phyloP scores from a whole-genome alignment of 1,284 basidiomycete species.

The Entoloma clypeatum region DNA sequence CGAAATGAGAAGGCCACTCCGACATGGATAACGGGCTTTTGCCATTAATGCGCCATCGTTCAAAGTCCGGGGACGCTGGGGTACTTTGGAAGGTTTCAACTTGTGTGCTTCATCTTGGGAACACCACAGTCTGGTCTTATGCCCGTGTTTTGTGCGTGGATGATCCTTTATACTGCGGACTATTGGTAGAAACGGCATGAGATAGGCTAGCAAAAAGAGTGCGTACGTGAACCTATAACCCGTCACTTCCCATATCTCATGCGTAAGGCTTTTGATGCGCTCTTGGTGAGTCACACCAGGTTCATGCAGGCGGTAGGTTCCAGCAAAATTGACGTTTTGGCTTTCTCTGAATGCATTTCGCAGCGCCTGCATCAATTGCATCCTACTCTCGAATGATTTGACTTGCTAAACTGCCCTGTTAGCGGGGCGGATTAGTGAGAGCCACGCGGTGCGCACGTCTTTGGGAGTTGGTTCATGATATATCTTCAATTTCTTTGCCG shows the following conservation, averaged over 20 bases:
- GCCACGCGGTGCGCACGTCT: conserved; percentile 5
- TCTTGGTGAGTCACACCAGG: conserved; percentile 35
- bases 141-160: conserved; percentile 39
- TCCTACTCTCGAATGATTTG: conserved; percentile 14
- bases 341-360: conserved; percentile 28
- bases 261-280: conserved; percentile 35
- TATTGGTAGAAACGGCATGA: conserved; percentile 4
- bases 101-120: conserved; percentile 43
- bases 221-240: conserved; percentile 47
- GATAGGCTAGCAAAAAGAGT: conserved; percentile 2
- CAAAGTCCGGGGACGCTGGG: conserved; percentile 30
- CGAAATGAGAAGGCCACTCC: conserved; percentile 40
- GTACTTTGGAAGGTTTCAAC: conserved; percentile 32
- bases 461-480: conserved; percentile 5
- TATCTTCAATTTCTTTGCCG: background rate
- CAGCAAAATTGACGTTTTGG: conserved; percentile 37
- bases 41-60: conserved; percentile 35
- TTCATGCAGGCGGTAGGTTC: conserved; percentile 31
- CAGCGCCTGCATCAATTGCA: conserved; percentile 22
- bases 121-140: conserved; percentile 46
- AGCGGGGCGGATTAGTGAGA: background rate
- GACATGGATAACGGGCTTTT: conserved; percentile 39
- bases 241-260: conserved; percentile 44
- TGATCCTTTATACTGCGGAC: conserved; percentile 43
- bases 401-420: conserved; percentile 6